Conservation (phyloP, 352 stramenopile genomes). For the Globisporangium middletonii region DNA sequence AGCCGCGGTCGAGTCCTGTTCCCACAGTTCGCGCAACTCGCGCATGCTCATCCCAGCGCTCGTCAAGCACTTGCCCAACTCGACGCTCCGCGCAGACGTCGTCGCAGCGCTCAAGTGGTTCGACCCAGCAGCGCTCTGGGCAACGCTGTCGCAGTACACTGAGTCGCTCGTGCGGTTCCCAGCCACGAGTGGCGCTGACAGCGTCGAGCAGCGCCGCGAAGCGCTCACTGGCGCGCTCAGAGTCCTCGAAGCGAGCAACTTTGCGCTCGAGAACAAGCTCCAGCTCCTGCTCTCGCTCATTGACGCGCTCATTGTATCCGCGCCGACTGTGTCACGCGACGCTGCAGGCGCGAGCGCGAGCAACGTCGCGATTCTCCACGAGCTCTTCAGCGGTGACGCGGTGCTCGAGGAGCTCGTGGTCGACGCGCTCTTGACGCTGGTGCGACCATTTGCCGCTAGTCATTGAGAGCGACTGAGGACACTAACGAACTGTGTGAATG, state of each 20-base stretch:
- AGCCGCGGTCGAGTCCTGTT: constrained; percentile 76
- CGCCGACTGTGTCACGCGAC: constrained; percentile 1
- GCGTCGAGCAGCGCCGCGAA: constrained; percentile 39
- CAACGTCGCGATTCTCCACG: constrained; percentile 40
- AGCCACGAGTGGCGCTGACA: neutral
- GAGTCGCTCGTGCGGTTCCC: constrained; percentile 29
- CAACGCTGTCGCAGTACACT: constrained; percentile 59
- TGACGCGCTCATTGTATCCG: constrained; percentile 35
- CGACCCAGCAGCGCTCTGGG: constrained; percentile 56
- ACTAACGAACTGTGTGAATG: neutral
- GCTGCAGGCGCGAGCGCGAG: constrained; percentile 11
- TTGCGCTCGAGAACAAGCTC: constrained; percentile 68
- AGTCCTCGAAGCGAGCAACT: constrained; percentile 45
- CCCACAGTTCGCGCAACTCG: constrained; percentile 65
- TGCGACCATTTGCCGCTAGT: constrained; percentile 12
- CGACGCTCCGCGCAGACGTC: constrained; percentile 53
- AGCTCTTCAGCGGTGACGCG: constrained; percentile 59
- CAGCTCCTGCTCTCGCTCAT: constrained; percentile 56
- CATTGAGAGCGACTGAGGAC: neutral
- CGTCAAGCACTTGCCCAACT: constrained; percentile 73
- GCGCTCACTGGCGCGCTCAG: constrained; percentile 58
- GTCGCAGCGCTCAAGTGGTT: constrained; percentile 69
- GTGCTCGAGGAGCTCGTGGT: constrained; percentile 67
- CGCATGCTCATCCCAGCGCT: constrained; percentile 81
- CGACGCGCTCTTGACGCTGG: constrained; percentile 51